Evolutionary conservation across 176 grass and related monocot species (phyloP), one percentile per base, ranked within the genome.

Genomic region (Oryza rufipogon): DNA sequence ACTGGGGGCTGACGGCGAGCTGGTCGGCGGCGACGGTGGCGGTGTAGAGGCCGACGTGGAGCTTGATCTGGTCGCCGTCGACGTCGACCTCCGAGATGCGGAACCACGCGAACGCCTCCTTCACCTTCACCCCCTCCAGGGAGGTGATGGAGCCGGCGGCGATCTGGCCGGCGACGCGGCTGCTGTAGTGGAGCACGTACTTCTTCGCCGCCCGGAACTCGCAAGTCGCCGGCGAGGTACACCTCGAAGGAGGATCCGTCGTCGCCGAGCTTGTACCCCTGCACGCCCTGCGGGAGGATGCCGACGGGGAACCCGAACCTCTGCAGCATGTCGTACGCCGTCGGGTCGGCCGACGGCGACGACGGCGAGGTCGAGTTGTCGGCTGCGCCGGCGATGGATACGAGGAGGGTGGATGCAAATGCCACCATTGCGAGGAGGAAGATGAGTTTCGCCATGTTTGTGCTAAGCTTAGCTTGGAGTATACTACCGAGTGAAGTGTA

Each of bases 211-310:
- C 78, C 13, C 65, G 52, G 48, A 93, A 74, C 66, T 89, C 0
- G 54, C 91, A 93, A 93, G 33, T 89, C 84, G 2, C 16, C 58
- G 4, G 38, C 48, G 20, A 91, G 83, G 68, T 86, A 78, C 42
- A 93, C 86, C 86, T 93, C 84, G 25, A 94, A 94, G 80, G 65
- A 85, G 19, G 81, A 87, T 0, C 54, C 19, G 11, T 94, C 81
- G 4, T 76, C 19, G 4, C 6, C 4, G 34, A 90, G 78, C 17
- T 61, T 14, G 64, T 92, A 94, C 9, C 87, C 58, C 6, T 66
- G 73, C 61, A 82, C 85, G 0, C 91, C 91, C 48, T 86, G 82
- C 2, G 39, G 58, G 58, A 63, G 58, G 58, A 63, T n/a, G 20
- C 58, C 58, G 2, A 23, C 20, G 0, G 58, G 58, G 15, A 90